These are phyloP conservation scores for Medicago arabica DNA, from an alignment of 306 rosid species.

Conservation along the genomic window DNA sequence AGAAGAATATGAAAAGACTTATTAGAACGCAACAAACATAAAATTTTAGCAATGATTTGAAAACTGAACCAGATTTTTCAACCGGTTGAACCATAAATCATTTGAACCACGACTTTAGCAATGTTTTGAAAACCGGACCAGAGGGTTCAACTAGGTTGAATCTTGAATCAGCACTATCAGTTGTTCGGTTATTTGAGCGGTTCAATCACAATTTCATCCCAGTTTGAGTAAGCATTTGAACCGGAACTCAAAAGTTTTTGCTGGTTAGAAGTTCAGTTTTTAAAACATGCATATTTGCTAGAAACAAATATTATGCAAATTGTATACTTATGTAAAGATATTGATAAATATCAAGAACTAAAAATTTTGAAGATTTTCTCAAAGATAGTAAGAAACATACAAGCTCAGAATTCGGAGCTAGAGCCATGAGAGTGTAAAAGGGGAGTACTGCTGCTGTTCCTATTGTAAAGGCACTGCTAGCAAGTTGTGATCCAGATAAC, in stretches of 20 bases:
- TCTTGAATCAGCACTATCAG: neutral
- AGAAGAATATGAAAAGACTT: neutral
- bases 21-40: conserved; percentile 15
- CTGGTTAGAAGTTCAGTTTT: neutral
- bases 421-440: conserved; percentile 85
- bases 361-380: neutral
- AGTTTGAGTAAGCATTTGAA: neutral
- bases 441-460: conserved; percentile 90
- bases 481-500: conserved; percentile 67
- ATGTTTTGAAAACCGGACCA: neutral
- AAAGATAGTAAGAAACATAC: conserved; percentile 53
- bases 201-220: neutral
- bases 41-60: neutral
- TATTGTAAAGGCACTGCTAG: conserved; percentile 73
- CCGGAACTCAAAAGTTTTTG: neutral
- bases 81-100: neutral
- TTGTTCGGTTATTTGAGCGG: neutral
- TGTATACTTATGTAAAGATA: neutral
- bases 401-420: conserved; percentile 75
- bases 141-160: neutral
- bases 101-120: neutral
- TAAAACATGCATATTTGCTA: neutral
- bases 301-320: too few relatives aligned
- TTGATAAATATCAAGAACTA: neutral
- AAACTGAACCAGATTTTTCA: neutral